phyloP scores from a whole-genome alignment of 306 rosid genomes.

The Rosa lucieae region DNA sequence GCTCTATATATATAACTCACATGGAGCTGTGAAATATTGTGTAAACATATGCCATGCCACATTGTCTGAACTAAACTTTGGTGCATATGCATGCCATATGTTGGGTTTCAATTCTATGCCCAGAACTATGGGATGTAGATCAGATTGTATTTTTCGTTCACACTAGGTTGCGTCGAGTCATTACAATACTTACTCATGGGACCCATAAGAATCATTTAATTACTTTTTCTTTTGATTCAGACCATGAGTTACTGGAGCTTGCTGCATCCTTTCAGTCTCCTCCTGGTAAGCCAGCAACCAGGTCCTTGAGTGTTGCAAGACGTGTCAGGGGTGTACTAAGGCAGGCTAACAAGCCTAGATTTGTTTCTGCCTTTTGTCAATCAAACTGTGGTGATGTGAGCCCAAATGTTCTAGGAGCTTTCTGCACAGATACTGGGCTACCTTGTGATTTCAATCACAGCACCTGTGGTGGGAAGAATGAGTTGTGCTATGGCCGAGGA shows the following conservation, averaged over 20 bases:
- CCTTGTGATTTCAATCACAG: constrained; percentile 98
- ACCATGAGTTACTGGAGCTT: constrained; percentile 69
- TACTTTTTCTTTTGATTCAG: constrained; percentile 41
- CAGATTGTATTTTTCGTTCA: not conserved
- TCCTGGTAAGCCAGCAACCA: constrained; percentile 60
- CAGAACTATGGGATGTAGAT: not conserved
- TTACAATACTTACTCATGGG: not conserved
- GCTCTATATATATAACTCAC: not conserved
- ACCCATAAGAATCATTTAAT: not conserved
- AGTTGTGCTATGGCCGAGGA: constrained; percentile 84
- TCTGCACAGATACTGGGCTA: constrained; percentile 77
- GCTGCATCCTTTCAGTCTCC: constrained; percentile 70
- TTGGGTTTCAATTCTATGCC: not conserved
- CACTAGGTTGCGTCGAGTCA: not conserved
- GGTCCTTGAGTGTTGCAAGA: constrained; percentile 51
- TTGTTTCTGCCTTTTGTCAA: constrained; percentile 93
- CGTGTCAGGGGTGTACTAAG: constrained; percentile 68
- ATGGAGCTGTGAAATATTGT: not conserved
- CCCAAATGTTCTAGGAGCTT: constrained; percentile 90
- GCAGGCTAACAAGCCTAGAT: constrained; percentile 61
- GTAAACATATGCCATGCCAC: not conserved
- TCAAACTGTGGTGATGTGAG: constrained; percentile 96
- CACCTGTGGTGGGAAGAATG: constrained; percentile 87
- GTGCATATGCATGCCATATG: not conserved
- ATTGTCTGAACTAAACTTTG: not conserved